Percentiles rank a stretch among this genome's conserved stretches.
These are phyloP conservation scores for Ramaria rubella DNA, from an alignment of 768 basidiomycete species.

Conservation along the genomic window DNA sequence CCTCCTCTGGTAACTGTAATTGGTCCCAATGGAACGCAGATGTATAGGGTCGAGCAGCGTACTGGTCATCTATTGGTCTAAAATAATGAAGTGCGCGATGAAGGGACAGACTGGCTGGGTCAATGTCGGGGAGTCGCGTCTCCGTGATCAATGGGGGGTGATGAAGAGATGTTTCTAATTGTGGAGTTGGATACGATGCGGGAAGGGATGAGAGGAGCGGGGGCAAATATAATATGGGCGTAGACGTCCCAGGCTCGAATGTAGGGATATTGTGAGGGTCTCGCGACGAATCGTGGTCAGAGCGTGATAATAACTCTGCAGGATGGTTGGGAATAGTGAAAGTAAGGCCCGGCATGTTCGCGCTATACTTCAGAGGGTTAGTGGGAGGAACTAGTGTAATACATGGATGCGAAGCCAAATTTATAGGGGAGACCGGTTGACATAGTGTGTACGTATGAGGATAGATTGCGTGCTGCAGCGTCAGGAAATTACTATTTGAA, in stretches of 20 bases:
- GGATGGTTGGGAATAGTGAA: constrained; percentile 10
- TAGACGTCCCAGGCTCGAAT: constrained; percentile 37
- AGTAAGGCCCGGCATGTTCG: constrained; percentile 9
- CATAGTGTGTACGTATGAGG: neutral
- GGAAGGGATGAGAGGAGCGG: constrained; percentile 76
- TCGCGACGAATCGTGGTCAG: neutral
- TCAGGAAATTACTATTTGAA: neutral
- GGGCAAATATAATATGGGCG: constrained; percentile 61
- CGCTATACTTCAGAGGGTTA: neutral
- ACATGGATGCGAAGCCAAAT: no score
- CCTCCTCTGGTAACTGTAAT: constrained; percentile 56
- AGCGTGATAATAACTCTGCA: neutral
- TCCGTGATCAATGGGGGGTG: constrained; percentile 52
- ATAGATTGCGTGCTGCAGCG: constrained; percentile 3
- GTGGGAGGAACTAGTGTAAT: neutral
- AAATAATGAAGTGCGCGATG: constrained; percentile 84
- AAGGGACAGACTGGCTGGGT: constrained; percentile 74
- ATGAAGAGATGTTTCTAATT: constrained; percentile 22
- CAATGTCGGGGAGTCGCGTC: constrained; percentile 78
- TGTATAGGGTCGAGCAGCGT: constrained; percentile 58
- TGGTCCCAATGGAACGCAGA: constrained; percentile 87
- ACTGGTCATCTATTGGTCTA: constrained; percentile 48
- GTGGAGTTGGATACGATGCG: constrained; percentile 40
- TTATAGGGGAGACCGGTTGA: no score
- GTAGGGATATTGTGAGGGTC: constrained; percentile 53